Evolutionary conservation across 371 early-diverging fungal genomes (phyloP), one percentile per base, ranked within the genome.

Genomic region (Mucor velutinosus): DNA sequence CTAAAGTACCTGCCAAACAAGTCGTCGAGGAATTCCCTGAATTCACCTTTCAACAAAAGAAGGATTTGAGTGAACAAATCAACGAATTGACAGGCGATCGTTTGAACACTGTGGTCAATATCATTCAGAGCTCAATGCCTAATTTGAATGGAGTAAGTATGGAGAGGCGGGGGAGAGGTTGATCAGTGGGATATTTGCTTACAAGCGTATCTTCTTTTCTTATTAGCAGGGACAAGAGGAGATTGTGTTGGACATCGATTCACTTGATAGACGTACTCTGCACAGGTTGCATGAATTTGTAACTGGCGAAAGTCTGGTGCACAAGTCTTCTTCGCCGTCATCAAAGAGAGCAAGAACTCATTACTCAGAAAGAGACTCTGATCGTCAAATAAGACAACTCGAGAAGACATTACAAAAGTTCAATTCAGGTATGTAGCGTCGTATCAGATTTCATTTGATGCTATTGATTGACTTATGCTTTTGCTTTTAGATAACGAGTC

Each of bases 231-330:
- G 91, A 14, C 85, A 92, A 68, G 95, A 94, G 30, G 97, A 95
- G 76, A 94, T 97, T 67, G 98, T 97, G 70, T 85, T 99, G 61
- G 99, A 99, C 71, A 96, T 99, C 72, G 96, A 96, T 69, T 81
- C 94, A 0, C 80, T 99, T 51, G 94, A 94, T 72, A 82, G 86
- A 66, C 78, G 69, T n/a, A 96, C 97, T 14, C 85, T 97, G 37
- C 89, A 89, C 75, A 87, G 87, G 73, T 78, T 99, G 66, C 95
- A 95, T 72, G 86, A 92, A 67, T 96, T 92, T 77, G 97, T 96
- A 4, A 84, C 80, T 19, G 86, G 82, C 33, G 86, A 86, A 65
- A 84, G 77, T 51, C 58, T 79, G n/a, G 55, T 77, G 11, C 67
- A 71, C 43, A 53, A 58, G 14, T n/a, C 23, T 25, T 21, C 53